Percentiles rank a stretch among this genome's conserved stretches.
phyloP scores from a whole-genome alignment of 176 grass and related monocot genomes.

The Carex pumila region DNA sequence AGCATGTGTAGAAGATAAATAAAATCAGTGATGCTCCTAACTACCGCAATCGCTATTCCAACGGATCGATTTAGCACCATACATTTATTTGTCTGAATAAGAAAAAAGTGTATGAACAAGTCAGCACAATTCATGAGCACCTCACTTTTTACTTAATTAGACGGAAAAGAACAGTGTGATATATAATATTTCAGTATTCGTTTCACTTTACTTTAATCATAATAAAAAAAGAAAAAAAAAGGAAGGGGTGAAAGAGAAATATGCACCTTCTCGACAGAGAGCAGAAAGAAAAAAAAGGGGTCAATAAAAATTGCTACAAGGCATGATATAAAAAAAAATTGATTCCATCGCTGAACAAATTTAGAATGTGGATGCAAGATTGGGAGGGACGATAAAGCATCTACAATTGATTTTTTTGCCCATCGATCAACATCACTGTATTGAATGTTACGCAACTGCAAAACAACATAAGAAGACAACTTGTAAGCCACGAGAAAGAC shows the following conservation, averaged over 20 bases:
- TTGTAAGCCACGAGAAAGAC: background rate
- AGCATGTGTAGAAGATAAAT: conserved; percentile 93
- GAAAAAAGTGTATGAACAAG: conserved; percentile 4
- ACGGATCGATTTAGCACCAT: conserved; percentile 77
- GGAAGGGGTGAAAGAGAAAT: background rate
- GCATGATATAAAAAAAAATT: conserved; percentile 94
- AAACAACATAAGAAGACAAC: background rate
- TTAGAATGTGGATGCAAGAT: conserved; percentile 38
- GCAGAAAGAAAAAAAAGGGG: conserved; percentile 77
- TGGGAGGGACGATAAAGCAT: conserved; percentile 42
- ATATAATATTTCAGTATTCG: background rate
- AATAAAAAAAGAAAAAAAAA: background rate
- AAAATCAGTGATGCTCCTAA: conserved; percentile 84
- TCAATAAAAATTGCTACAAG: conserved; percentile 86
- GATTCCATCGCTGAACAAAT: conserved; percentile 74
- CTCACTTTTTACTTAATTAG: background rate
- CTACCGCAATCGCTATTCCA: conserved; percentile 53
- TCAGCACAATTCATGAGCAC: background rate
- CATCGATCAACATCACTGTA: conserved; percentile 47
- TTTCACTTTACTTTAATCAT: background rate
- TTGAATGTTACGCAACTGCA: conserved; percentile 59
- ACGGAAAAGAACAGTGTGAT: background rate
- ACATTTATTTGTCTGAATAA: conserved; percentile 55
- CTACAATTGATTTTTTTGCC: conserved; percentile 46
- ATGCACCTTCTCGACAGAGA: conserved; percentile 64